Percentiles rank a stretch among this genome's conserved stretches.
Evolutionary conservation across 306 rosid species (phyloP).

Genomic region (Rosa chinensis): DNA sequence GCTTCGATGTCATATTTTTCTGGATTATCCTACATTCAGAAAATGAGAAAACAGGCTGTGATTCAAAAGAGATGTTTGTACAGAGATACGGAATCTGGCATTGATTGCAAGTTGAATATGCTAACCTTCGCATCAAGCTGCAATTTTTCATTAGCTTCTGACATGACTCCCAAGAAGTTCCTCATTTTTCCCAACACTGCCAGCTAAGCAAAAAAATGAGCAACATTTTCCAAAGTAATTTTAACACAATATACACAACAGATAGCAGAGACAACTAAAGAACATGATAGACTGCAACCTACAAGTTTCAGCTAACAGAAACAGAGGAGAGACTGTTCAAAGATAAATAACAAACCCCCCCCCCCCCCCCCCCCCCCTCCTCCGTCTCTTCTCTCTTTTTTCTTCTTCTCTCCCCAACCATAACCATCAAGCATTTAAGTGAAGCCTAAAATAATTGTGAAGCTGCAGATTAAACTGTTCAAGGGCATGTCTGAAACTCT

Average conservation of each 20-base stretch:
- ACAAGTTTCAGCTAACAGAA: not conserved
- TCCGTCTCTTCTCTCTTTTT: no score
- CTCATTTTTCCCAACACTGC: slow-evolving; percentile 52
- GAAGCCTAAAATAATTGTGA: not conserved
- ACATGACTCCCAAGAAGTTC: slow-evolving; percentile 66
- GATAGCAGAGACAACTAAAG: slow-evolving; percentile 6
- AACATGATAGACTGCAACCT: not conserved
- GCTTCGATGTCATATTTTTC: slow-evolving; percentile 67
- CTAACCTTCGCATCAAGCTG: slow-evolving; percentile 67
- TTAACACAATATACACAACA: not conserved
- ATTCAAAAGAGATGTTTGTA: not conserved
- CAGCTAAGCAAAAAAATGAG: slow-evolving; percentile 8
- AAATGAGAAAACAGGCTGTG: not conserved
- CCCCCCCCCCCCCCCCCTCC: no score
- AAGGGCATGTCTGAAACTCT: not conserved
- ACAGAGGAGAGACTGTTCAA: not conserved
- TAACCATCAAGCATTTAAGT: not conserved
- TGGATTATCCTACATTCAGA: slow-evolving; percentile 50
- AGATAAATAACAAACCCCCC: not conserved
- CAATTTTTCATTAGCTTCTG: slow-evolving; percentile 71
- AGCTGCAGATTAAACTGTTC: not conserved
- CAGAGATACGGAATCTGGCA: not conserved
- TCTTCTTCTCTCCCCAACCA: no score
- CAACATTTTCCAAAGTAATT: not conserved
- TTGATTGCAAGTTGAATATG: slow-evolving; percentile 20